Conservation (phyloP, 225 moss, liverwort and hornwort genomes). For the Marchantia polymorpha region DNA sequence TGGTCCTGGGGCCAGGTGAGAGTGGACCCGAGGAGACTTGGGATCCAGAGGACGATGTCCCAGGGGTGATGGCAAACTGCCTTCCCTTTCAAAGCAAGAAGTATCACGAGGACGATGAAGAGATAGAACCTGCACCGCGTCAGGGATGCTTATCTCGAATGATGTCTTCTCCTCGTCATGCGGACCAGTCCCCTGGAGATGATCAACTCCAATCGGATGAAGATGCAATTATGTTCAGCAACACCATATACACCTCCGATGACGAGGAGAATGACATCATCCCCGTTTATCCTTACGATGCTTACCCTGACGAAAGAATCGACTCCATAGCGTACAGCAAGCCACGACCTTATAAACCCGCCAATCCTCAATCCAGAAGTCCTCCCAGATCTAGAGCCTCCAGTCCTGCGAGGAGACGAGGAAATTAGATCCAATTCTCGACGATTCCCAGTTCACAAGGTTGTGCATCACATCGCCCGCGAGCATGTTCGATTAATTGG, state of each 20-base stretch:
- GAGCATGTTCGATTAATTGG: no score
- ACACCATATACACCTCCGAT: constrained; percentile 14
- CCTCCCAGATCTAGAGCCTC: neutral
- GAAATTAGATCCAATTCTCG: neutral
- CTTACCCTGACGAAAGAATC: constrained; percentile 13
- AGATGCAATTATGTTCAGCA: constrained; percentile 16
- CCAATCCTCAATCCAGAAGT: constrained; percentile 4
- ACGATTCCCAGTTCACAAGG: no score
- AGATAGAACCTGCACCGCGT: neutral
- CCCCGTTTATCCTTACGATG: constrained; percentile 6
- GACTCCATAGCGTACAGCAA: constrained; percentile 13
- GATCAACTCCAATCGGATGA: constrained; percentile 6
- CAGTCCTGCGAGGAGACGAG: constrained; percentile 1
- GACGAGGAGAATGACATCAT: constrained; percentile 1
- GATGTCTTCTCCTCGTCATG: neutral
- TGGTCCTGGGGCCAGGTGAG: neutral
- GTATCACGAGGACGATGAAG: neutral
- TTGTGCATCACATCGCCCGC: no score
- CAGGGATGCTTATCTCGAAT: constrained; percentile 10
- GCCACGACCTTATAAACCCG: neutral
- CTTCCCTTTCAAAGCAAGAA: constrained; percentile 6
- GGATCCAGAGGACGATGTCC: neutral
- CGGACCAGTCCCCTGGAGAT: neutral
- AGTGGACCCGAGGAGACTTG: neutral
- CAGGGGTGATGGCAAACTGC: constrained; percentile 12